Conservation (phyloP, 129 eudicot genomes). For the Ambrosia artemisiifolia region DNA sequence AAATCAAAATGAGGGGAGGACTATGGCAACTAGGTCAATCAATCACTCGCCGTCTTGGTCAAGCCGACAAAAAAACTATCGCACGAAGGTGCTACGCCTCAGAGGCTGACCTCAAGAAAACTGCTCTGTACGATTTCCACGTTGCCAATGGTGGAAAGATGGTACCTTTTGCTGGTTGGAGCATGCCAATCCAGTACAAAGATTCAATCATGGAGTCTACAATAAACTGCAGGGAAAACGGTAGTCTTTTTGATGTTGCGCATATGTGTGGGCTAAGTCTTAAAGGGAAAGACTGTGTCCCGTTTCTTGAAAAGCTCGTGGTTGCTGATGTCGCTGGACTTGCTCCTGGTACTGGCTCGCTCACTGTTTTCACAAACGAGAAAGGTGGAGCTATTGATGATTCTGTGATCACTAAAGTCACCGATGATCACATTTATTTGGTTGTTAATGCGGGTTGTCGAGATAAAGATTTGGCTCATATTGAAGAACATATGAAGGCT, state of each 20-base stretch:
- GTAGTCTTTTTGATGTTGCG: constrained; percentile 86
- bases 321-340: constrained; percentile 92
- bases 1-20: constrained; percentile 82
- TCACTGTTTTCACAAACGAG: constrained; percentile 92
- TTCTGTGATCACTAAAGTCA: constrained; percentile 92
- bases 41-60: constrained; percentile 86
- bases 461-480: constrained; percentile 97
- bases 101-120: constrained; percentile 91
- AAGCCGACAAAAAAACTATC: constrained; percentile 67
- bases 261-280: constrained; percentile 99
- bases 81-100: constrained; percentile 70
- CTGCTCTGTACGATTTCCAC: constrained; percentile 86
- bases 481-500: constrained; percentile 94
- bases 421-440: constrained; percentile 85
- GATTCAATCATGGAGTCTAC: constrained; percentile 97
- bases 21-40: constrained; percentile 97
- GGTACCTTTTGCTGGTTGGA: constrained; percentile 99
- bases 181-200: constrained; percentile 98
- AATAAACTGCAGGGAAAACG: constrained; percentile 85
- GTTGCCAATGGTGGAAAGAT: constrained; percentile 90
- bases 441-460: constrained; percentile 97
- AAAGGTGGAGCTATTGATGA: constrained; percentile 98
- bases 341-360: constrained; percentile 80
- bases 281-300: constrained; percentile 77
- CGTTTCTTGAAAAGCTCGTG: constrained; percentile 91